Conservation (phyloP, 2,329 filamentous ascomycete species). For the Phyllosticta citrichinensis region DNA sequence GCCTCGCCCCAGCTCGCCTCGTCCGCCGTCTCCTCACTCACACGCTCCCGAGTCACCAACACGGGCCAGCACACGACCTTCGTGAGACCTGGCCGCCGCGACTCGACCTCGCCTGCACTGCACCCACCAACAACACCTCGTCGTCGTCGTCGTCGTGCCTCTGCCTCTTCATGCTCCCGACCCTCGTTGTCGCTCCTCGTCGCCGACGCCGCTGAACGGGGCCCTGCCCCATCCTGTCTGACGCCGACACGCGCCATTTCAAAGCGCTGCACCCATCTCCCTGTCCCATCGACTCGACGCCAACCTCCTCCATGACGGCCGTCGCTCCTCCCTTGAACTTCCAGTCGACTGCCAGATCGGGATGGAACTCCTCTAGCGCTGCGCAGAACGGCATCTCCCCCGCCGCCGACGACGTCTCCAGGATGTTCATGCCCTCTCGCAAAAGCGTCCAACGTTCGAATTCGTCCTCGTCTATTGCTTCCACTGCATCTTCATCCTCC, state of each 20-base stretch:
- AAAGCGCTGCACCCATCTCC: slow-evolving; percentile 1
- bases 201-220: neutral
- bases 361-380: slow-evolving; percentile 51
- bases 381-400: slow-evolving; percentile 56
- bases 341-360: slow-evolving; percentile 48
- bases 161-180: neutral
- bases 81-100: slow-evolving; percentile 5
- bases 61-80: slow-evolving; percentile 9
- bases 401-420: slow-evolving; percentile 74
- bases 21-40: neutral
- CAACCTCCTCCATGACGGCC: slow-evolving; percentile 46
- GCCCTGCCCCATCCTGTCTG: neutral
- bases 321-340: slow-evolving; percentile 56
- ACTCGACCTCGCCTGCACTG: slow-evolving; percentile 2
- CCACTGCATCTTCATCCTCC: slow-evolving; percentile 38
- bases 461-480: slow-evolving; percentile 75
- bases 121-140: neutral
- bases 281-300: slow-evolving; percentile 1
- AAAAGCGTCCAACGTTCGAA: slow-evolving; percentile 80
- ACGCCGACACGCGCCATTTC: slow-evolving; percentile 5
- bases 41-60: neutral
- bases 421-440: slow-evolving; percentile 73
- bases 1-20: neutral
- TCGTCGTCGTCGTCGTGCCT: neutral
- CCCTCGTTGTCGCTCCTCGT: neutral